Evolutionary conservation across 768 basidiomycete species (phyloP).

Genomic region (Collybiopsis confluens): DNA sequence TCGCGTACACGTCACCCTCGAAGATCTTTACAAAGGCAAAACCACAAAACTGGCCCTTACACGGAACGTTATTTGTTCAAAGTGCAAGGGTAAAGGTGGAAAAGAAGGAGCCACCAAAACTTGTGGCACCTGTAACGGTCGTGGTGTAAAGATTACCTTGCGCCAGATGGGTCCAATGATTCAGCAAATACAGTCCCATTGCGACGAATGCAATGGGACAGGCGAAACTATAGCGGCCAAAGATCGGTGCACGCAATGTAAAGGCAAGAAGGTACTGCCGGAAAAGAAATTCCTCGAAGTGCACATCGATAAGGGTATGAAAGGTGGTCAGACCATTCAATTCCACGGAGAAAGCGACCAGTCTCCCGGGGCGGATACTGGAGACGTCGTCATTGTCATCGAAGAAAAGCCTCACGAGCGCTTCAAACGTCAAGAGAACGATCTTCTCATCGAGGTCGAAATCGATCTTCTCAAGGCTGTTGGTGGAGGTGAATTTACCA

Average conservation of each 20-base stretch:
- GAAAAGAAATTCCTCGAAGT: conserved; percentile 98
- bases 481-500: conserved; percentile 84
- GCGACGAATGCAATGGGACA: conserved; percentile 89
- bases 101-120: conserved; percentile 91
- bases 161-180: conserved; percentile 99
- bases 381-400: conserved; percentile 91
- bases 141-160: conserved; percentile 85
- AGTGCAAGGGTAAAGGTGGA: conserved; percentile 95
- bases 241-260: conserved; percentile 89
- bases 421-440: conserved; percentile 86
- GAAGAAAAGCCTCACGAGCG: conserved; percentile 89
- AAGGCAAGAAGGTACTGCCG: conserved; percentile 89
- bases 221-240: conserved; percentile 94
- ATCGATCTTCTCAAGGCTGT: conserved; percentile 91
- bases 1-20: conserved; percentile 92
- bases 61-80: conserved; percentile 88
- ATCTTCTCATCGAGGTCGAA: conserved; percentile 83
- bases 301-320: conserved; percentile 98
- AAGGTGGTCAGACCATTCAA: conserved; percentile 83
- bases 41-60: conserved; percentile 96
- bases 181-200: conserved; percentile 95
- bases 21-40: conserved; percentile 98
- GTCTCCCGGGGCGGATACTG: conserved; percentile 81
- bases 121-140: conserved; percentile 78
- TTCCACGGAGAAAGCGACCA: conserved; percentile 93